Evolutionary conservation across 2,329 filamentous ascomycete genomes (phyloP), one percentile per base, ranked within the genome.

Genomic region (Ceratocystis destructans): DNA sequence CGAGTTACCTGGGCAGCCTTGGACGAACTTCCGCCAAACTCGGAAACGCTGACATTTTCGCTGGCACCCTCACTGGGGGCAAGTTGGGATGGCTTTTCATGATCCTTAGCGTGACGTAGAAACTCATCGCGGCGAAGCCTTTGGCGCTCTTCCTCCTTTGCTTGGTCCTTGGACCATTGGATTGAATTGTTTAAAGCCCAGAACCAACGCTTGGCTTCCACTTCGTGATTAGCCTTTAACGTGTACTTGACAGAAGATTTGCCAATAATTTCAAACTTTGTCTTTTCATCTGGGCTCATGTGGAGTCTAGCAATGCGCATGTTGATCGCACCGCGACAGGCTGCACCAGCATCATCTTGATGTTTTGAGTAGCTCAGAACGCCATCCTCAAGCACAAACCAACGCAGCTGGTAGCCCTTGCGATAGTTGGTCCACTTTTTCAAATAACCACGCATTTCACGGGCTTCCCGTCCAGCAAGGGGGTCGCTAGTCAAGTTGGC

Each of bases 371-470:
- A 99, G 76, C 94, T 97, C 70, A 99, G 77, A 12, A 99, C 93
- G 12, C 94, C 94, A 73, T 99, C 94, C 74, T 99, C 94, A 7
- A 99, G 83, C 15, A 97, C 94, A 73, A 99, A 99, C 92, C 93
- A 99, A 68, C 94, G 83, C 69, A 99, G 76, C 77, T 99, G 96
- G 78, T 96, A 99, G 7, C 94, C 94, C 73, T 89, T 92, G 25
- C 93, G 92, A 74, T 99, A 99, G 74, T 99, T 99, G 61, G 94
- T 99, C 94, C 94, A 99, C 75, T 99, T 99, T 78, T 96, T 97
- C 66, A 99, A 80, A 74, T 97, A 99, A 5, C 94, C 94, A 78
- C 96, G 96, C 89, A 99, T 97, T 76, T 97, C 93, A 61, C 92
- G 83, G 20, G 89, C 88, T 73, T 99, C 94, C 70, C 93, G 91